A percentile compares a stretch with the other conserved stretches of the same genome.
These are phyloP conservation scores for Pestalotiopsis sp. DNA, from an alignment of 2,329 filamentous ascomycete species.

Conservation along the genomic window DNA sequence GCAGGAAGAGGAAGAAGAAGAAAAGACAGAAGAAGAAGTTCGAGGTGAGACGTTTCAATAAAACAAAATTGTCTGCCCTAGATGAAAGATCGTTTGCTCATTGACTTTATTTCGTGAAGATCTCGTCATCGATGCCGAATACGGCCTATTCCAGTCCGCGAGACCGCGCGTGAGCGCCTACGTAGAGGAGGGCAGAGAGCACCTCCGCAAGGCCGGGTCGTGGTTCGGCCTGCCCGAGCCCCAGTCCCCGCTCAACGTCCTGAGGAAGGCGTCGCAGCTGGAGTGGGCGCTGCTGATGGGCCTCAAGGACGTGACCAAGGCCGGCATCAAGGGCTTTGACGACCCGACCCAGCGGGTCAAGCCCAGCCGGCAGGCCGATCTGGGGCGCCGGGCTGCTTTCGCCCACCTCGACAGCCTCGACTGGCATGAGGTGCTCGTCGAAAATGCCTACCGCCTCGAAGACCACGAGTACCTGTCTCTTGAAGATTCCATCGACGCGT, in stretches of 20 bases:
- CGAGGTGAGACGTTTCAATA: constrained; percentile 2
- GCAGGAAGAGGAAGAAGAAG: neutral
- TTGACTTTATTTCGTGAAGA: neutral
- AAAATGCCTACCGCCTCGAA: neutral
- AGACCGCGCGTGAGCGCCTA: neutral
- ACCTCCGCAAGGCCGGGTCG: neutral
- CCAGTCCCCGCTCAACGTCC: neutral
- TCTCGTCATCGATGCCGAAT: neutral
- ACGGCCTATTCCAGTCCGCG: neutral
- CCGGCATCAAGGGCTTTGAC: neutral
- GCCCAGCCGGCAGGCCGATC: neutral
- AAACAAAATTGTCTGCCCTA: no score
- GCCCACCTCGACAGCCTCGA: neutral
- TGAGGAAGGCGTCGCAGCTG: neutral
- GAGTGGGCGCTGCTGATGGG: neutral
- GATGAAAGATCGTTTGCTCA: neutral
- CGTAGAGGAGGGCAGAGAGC: neutral
- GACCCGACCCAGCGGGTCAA: neutral
- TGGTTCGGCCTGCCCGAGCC: constrained; percentile 4
- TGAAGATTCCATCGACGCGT: neutral
- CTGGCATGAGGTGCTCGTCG: neutral
- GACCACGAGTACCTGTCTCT: neutral
- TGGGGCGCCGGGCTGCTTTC: neutral
- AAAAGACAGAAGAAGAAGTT: neutral
- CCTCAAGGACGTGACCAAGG: neutral